Conservation (phyloP, 306 rosid genomes). For the Quercus bicolor region DNA sequence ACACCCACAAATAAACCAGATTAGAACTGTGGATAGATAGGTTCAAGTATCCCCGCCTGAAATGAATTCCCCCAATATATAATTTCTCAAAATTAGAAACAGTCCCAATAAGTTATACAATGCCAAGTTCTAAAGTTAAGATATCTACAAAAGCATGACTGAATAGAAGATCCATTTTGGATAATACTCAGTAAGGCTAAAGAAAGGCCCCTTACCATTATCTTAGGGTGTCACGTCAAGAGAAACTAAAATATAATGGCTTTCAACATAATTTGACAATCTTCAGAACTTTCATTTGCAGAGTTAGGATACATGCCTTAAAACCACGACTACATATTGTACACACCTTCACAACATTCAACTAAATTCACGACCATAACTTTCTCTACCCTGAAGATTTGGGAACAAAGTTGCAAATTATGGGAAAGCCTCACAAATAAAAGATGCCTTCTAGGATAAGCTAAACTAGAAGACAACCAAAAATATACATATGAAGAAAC, state of each 20-base stretch:
- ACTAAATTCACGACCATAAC: too few relatives aligned
- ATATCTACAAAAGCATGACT: not conserved
- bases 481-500: too few relatives aligned
- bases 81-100: not conserved
- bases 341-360: not conserved
- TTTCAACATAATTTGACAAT: not conserved
- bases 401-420: not conserved
- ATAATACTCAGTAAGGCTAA: not conserved
- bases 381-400: too few relatives aligned
- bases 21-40: not conserved
- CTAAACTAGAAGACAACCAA: slow-evolving; percentile 1
- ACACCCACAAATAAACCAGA: not conserved
- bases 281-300: not conserved
- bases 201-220: not conserved
- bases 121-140: not conserved
- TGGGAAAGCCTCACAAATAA: not conserved
- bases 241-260: not conserved
- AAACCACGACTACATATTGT: not conserved
- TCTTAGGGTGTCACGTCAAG: not conserved
- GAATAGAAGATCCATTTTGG: not conserved
- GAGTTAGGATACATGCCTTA: not conserved
- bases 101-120: not conserved
- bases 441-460: not conserved
- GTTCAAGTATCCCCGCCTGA: not conserved
- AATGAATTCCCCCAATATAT: not conserved